phyloP scores from a whole-genome alignment of 2,329 filamentous ascomycete species.

The Colletotrichum costaricense region DNA sequence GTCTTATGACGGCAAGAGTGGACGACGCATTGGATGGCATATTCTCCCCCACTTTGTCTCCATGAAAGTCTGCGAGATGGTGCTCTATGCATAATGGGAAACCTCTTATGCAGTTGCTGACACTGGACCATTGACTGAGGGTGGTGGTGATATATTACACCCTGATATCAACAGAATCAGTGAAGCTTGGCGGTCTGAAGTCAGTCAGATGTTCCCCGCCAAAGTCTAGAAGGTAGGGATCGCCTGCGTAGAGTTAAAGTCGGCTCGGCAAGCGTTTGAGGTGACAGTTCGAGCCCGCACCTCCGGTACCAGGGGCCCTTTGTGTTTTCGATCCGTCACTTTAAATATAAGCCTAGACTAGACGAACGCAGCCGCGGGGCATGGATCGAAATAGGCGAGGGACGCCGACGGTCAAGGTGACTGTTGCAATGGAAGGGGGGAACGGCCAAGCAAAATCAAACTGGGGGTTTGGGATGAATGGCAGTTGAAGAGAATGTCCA shows the following conservation, averaged over 20 bases:
- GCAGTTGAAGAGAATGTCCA: not conserved
- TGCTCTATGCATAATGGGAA: not conserved
- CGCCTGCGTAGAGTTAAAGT: not conserved
- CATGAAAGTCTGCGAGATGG: not conserved
- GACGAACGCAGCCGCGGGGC: conserved; percentile 2
- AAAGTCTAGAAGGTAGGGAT: not conserved
- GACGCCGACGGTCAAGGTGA: not conserved
- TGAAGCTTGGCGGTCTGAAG: not conserved
- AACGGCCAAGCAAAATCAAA: not conserved
- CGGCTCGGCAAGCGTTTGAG: not conserved
- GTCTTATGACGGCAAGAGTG: not conserved
- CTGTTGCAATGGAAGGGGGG: not conserved
- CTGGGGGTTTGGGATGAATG: not conserved
- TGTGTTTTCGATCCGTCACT: not conserved
- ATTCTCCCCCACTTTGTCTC: not conserved
- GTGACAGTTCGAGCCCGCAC: not conserved
- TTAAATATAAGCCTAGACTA: not conserved
- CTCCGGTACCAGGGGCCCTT: not conserved
- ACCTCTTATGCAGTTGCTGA: not conserved
- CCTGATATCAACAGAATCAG: not conserved
- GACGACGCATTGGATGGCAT: not conserved
- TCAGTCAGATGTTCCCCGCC: not conserved
- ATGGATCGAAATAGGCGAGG: not conserved
- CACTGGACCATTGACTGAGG: too few species aligned
- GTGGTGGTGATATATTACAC: not conserved